Base-by-base conservation (phyloP, 805 yeast species). In the Saccharomycopsis sp. region DNA sequence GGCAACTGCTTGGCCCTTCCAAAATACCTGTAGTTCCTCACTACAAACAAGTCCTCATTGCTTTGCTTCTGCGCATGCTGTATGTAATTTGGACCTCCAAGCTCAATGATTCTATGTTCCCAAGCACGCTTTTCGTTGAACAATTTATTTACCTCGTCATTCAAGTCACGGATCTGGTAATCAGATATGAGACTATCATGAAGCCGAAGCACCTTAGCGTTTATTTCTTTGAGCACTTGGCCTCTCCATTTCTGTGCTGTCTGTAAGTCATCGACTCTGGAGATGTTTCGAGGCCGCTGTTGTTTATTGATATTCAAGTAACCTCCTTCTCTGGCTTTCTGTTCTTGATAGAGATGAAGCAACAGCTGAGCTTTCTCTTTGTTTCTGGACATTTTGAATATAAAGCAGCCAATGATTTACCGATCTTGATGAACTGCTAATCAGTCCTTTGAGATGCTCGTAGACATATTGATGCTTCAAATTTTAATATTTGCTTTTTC, bases 1-100 rank as follows among this genome's bases (percentile, higher is more conserved):
- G 90, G 87, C 7, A 91, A 71, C 50, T 89, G 92, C 55, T 81
- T 76, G 0, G 97, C 96, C 53, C 96, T 71, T 0, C 97, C 97
- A 70, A 82, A 91, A 69, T 87, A 91, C 57, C 86, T 72, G 62
- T 82, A 82, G 0, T 90, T 90, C 46, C 78, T 73, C 1, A 79
- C 67, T 1, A 65, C 56, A 24, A 69, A 71, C 3, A 66, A 58
- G 20, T 55, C 55, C n/a, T 56, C 60, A 20, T 60, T 51, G 16
- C 46, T 34, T 70, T 70, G 53, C 41, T 54, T 57, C 44, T 57
- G 62, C 34, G 66, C 64, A 52, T 53, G 50, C 34, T 58, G 68
- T 18, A 80, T 66, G 65, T 83, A 83, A 67, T 87, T 85, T 1
- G 88, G 83, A 0, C 97, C 96, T 1, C 92, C 92, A 1, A 90